A percentile compares a stretch with the other conserved stretches of the same genome.
phyloP scores from a whole-genome alignment of 371 early-diverging fungal species.

The Mucor racemosus region DNA sequence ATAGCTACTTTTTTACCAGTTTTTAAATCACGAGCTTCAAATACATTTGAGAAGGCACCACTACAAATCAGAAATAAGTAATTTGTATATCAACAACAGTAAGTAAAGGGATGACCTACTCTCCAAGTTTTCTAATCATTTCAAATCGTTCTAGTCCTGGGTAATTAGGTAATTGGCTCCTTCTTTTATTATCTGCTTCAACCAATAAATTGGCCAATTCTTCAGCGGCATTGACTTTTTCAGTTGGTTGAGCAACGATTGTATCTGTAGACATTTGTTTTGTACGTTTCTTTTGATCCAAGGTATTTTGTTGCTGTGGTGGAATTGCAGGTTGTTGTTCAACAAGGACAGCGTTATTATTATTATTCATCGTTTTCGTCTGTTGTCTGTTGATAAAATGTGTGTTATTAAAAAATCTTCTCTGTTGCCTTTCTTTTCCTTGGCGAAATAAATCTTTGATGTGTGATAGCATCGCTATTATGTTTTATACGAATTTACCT shows the following conservation, averaged over 20 bases:
- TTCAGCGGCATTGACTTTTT: slow-evolving; percentile 1
- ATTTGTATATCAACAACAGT: not conserved
- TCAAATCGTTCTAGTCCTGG: slow-evolving; percentile 54
- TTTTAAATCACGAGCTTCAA: slow-evolving; percentile 62
- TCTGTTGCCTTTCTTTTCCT: slow-evolving; percentile 20
- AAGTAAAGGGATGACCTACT: slow-evolving; percentile 37
- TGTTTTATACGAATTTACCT: not conserved
- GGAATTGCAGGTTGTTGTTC: not conserved
- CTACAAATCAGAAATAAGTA: slow-evolving; percentile 33
- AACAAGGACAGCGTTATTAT: not conserved
- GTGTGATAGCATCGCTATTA: slow-evolving; percentile 16
- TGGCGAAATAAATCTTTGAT: slow-evolving; percentile 30
- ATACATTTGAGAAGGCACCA: slow-evolving; percentile 86
- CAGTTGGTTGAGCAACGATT: not conserved
- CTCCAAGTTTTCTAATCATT: slow-evolving; percentile 61
- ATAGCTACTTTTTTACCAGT: slow-evolving; percentile 71
- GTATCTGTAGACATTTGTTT: slow-evolving; percentile 13
- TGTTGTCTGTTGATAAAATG: slow-evolving; percentile 8
- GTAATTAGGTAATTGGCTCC: slow-evolving; percentile 44
- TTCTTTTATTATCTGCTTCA: slow-evolving; percentile 21
- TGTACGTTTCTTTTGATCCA: not conserved
- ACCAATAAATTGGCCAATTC: slow-evolving; percentile 21
- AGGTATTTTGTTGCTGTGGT: not conserved
- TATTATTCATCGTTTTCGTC: not conserved
- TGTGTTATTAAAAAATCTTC: slow-evolving; percentile 10